Evolutionary conservation across 129 eudicot species (phyloP), one percentile per base, ranked within the genome.

Genomic region (Lactuca saligna): DNA sequence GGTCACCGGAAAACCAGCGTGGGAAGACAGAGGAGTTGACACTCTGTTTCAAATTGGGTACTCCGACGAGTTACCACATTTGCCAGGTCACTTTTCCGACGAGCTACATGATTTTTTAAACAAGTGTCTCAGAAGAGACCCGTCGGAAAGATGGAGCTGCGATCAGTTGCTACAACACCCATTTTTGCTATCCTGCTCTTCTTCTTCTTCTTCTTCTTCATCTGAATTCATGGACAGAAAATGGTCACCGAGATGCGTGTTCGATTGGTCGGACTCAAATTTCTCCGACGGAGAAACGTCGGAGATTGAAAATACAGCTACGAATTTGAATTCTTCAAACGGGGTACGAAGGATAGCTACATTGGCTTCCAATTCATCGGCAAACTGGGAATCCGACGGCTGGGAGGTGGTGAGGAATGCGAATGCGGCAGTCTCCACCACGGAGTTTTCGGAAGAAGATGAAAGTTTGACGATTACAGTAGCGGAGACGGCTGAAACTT

Each of bases 1-100:
- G 94, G 61, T 80, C 35, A 90, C 97, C 46, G 97, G 94, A 44
- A 79, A 68, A 63, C 91, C 97, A 51, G 83, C 83, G 34, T 90
- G 94, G 94, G 74, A 81, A 57, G 87, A 83, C 60, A 50, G 67
- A 5, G 87, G 84, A n/a, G 68, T 81, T 55, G 80, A 80, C 44
- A 82, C 88, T 12, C 60, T 86, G 63, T 49, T 34, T 57, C 76
- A 78, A 75, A 90, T 86, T 17, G 94, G 90, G 7, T 82, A 72
- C 65, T 82, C 88, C 8, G 57, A 66, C 2, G 90, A 80, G 25
- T 64, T 69, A 63, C 97, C 94, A 0, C 32, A 60, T 41, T 50
- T 83, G 12, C 97, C 97, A 13, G 35, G 63, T 61, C 67, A 59
- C 0, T 25, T 82, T 48, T 74, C 94, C 9, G 82, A 42, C 15